Percentiles rank a stretch among this genome's conserved stretches.
These are phyloP conservation scores for Eleusine coracana DNA, from an alignment of 176 grass and related monocot genomes.

Conservation along the genomic window DNA sequence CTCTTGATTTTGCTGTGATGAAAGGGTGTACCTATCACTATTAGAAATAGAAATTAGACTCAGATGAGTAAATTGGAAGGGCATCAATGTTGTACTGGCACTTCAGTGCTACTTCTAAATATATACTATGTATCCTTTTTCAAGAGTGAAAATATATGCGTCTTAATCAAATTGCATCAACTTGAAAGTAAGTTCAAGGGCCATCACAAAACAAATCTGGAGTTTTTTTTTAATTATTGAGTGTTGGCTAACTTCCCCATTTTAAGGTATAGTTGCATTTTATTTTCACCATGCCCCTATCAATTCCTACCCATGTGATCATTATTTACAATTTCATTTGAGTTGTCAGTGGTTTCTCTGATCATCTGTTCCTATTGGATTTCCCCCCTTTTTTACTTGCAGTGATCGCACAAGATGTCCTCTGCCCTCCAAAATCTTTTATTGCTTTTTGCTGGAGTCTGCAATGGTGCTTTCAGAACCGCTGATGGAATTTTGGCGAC, in stretches of 20 bases:
- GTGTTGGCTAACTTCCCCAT: conserved; percentile 17
- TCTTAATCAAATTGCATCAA: conserved; percentile 7
- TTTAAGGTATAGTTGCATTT: neutral
- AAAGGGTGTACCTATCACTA: neutral
- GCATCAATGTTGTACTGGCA: neutral
- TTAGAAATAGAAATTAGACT: neutral
- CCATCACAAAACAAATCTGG: conserved; percentile 44
- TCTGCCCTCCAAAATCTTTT: neutral
- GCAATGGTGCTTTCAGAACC: neutral
- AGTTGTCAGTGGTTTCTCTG: neutral
- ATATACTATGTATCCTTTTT: neutral
- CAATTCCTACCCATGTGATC: neutral
- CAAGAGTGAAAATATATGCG: neutral
- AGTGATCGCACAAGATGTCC: neutral
- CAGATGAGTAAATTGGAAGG: neutral
- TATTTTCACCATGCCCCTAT: neutral
- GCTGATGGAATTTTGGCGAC: neutral
- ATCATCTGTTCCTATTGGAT: neutral
- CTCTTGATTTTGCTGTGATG: neutral
- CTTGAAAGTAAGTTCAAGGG: conserved; percentile 51
- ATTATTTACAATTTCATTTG: neutral
- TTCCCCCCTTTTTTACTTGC: neutral
- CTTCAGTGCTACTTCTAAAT: neutral
- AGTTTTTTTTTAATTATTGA: conserved; percentile 44
- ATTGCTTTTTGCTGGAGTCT: too few relatives aligned